Conservation (phyloP, 768 basidiomycete species). For the Lactarius hatsudake region DNA sequence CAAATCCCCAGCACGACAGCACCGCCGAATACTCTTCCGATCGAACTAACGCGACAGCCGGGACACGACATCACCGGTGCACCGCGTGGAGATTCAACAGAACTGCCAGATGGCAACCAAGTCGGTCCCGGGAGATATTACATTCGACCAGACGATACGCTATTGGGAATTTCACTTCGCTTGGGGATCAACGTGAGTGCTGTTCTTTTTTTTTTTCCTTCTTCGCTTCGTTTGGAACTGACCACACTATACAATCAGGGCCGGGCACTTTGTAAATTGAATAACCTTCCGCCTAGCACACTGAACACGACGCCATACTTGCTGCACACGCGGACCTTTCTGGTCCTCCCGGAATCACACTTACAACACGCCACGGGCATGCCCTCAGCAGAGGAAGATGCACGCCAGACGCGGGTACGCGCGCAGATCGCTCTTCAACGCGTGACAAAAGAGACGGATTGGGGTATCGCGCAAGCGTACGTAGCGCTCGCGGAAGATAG, state of each 20-base stretch:
- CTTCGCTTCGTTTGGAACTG: not conserved
- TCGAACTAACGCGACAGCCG: not conserved
- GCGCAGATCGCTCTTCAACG: constrained; percentile 61
- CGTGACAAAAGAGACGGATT: constrained; percentile 68
- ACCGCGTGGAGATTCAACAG: not conserved
- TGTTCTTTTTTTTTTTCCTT: not conserved
- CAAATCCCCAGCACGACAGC: not conserved
- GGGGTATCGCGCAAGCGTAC: constrained; percentile 64
- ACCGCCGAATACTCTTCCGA: not conserved
- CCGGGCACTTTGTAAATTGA: constrained; percentile 59
- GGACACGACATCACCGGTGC: not conserved
- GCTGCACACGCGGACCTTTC: constrained; percentile 60
- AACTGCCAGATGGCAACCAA: not conserved
- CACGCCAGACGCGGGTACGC: constrained; percentile 46
- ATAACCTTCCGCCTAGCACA: constrained; percentile 62
- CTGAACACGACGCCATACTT: constrained; percentile 71
- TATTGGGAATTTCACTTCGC: constrained; percentile 22
- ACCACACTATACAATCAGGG: constrained; percentile 38
- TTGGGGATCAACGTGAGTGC: constrained; percentile 51
- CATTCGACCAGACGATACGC: constrained; percentile 25
- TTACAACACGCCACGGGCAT: constrained; percentile 30
- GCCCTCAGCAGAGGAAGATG: constrained; percentile 40
- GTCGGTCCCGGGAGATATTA: constrained; percentile 14
- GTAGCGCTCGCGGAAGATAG: constrained; percentile 57
- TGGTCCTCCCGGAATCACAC: constrained; percentile 49